Evolutionary conservation across 495 filamentous ascomycete species (phyloP).

Genomic region (Neurospora sp.): DNA sequence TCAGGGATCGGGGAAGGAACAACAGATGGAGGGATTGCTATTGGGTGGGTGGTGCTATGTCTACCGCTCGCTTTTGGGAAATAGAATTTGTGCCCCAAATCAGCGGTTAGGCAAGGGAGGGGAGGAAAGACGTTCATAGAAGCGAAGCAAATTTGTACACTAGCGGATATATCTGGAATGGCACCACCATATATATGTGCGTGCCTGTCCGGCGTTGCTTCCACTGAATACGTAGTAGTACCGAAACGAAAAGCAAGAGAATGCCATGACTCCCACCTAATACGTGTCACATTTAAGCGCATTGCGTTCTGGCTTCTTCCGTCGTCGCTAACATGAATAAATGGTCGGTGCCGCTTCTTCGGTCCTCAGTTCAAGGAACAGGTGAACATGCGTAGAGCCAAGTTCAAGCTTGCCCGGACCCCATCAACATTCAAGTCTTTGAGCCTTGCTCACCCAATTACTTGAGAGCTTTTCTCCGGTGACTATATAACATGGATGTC

Average conservation of each 20-base stretch:
- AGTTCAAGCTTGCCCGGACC: too few species aligned
- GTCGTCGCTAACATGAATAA: too few species aligned
- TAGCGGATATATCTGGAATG: not conserved
- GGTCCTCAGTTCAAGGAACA: too few species aligned
- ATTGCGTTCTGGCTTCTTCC: too few species aligned
- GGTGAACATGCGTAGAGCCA: too few species aligned
- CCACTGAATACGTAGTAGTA: not conserved
- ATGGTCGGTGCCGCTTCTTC: too few species aligned
- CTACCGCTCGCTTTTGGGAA: not conserved
- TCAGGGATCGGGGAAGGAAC: not conserved
- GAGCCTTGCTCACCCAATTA: too few species aligned
- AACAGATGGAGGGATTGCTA: not conserved
- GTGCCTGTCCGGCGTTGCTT: not conserved
- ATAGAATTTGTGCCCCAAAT: not conserved
- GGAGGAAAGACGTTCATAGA: not conserved
- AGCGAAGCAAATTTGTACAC: not conserved
- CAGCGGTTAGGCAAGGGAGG: not conserved
- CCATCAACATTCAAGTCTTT: too few species aligned
- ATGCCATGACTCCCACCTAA: not conserved
- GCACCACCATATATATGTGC: not conserved
- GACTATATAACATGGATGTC: too few species aligned
- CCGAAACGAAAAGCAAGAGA: not conserved
- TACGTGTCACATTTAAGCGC: not conserved
- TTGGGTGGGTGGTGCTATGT: constrained; percentile 1
- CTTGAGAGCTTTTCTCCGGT: too few species aligned